These are phyloP conservation scores for Aspergillus thermomutatus DNA, from an alignment of 2,329 filamentous ascomycete species.

Conservation along the genomic window DNA sequence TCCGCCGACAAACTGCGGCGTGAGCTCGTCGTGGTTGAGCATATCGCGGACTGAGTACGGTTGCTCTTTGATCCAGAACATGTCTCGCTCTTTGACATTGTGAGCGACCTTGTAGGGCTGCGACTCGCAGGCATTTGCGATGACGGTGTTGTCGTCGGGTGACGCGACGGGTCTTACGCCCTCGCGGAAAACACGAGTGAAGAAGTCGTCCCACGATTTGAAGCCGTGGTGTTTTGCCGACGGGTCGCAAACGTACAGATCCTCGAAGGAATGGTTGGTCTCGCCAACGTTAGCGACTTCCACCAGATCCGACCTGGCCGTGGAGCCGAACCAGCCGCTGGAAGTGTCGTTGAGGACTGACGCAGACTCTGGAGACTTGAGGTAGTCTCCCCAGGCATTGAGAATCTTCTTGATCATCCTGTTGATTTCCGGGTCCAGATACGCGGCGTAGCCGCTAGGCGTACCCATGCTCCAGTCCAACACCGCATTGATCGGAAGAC, in stretches of 20 bases:
- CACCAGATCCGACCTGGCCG: constrained; percentile 45
- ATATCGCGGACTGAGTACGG: constrained; percentile 65
- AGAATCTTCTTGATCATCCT: constrained; percentile 51
- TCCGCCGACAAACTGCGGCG: constrained; percentile 56
- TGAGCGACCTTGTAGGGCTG: constrained; percentile 53
- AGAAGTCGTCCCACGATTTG: constrained; percentile 69
- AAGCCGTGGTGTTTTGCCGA: constrained; percentile 45
- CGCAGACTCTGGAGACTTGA: constrained; percentile 53
- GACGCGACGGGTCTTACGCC: constrained; percentile 58
- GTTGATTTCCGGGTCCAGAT: constrained; percentile 53
- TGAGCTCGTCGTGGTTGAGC: constrained; percentile 54
- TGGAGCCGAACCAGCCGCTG: constrained; percentile 56
- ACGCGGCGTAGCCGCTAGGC: constrained; percentile 51
- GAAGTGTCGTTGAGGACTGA: constrained; percentile 43
- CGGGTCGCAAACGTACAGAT: constrained; percentile 18
- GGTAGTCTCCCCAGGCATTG: constrained; percentile 53
- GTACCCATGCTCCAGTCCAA: constrained; percentile 61
- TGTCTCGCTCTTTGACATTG: constrained; percentile 54
- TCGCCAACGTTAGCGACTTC: constrained; percentile 21
- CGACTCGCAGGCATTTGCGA: constrained; percentile 65
- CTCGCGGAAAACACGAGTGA: constrained; percentile 57
- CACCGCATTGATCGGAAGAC: constrained; percentile 56
- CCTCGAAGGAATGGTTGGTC: constrained; percentile 15
- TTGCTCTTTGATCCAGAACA: constrained; percentile 68
- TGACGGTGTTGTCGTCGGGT: constrained; percentile 46